Base-by-base conservation (phyloP, 768 basidiomycete species). In the Postia placenta region DNA sequence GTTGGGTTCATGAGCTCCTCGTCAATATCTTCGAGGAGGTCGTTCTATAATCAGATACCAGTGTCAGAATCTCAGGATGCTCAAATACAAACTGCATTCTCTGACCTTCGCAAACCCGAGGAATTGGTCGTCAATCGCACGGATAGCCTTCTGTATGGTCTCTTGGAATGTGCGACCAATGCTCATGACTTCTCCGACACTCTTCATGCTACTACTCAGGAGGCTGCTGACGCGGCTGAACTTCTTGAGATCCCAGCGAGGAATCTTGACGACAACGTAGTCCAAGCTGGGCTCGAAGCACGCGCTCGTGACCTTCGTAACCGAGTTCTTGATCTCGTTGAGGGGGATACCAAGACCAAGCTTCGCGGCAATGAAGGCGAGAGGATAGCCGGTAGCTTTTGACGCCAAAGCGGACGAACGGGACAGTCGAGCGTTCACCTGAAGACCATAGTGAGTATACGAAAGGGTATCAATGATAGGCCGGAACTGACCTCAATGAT, bases 221-320 rank as follows among this genome's bases (percentile, higher is more conserved):
- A 89, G 74, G 50, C 87, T 80, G 64, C 90, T 93, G 60, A 99
- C 95, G 40, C 95, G 83, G 60, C 60, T 92, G 73, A 99, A 99
- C 77, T 99, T 99, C 69, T 94, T 94, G 63, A 98, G 73, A 69
- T 99, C 96, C 95, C 95, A 99, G 55, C 95, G 87, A 48, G 95
- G 95, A 60, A 99, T 96, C 74, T 99, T 98, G 64, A 98, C 94
- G 39, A 98, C 93, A 49, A 87, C 81, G 64, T 99, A 99, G 67
- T 99, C 95, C 72, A 99, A 76, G 58, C 87, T 90, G 5, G 95
- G 96, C 70, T 99, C 95, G 66, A 99, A 99, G 72, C 95, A 99
- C 2, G 96, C 95, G 27, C 84, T 86, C 2, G 95, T 98, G 48
- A 91, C 86, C 66, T 94, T 95, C 45, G 95, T 98, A 48, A 99